Evolutionary conservation across 495 filamentous ascomycete species (phyloP).

Genomic region (Amorphotheca resinae): DNA sequence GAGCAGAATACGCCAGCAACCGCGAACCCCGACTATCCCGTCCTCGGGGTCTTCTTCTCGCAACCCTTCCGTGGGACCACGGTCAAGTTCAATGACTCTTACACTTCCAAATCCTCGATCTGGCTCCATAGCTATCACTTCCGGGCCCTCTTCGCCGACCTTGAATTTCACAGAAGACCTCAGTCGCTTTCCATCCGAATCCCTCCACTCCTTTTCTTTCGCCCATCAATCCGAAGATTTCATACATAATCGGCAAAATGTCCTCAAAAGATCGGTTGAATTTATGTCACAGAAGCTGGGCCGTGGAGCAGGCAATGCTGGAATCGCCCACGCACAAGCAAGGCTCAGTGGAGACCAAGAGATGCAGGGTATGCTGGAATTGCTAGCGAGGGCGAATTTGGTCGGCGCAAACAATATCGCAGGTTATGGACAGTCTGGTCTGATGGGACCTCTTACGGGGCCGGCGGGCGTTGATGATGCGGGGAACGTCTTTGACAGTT

Average conservation of each 20-base stretch:
- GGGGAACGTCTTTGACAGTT: constrained; percentile 70
- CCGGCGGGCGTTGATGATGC: constrained; percentile 52
- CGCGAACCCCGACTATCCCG: constrained; percentile 53
- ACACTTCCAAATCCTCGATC: constrained; percentile 29
- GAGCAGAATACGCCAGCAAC: constrained; percentile 81
- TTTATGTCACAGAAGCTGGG: constrained; percentile 94
- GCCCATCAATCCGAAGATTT: constrained; percentile 89
- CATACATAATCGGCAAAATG: constrained; percentile 82
- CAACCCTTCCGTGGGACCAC: constrained; percentile 46
- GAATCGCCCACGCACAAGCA: constrained; percentile 68
- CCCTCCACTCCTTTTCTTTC: constrained; percentile 96
- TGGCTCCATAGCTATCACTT: constrained; percentile 19
- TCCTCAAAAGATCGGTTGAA: constrained; percentile 86
- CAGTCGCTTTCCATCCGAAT: constrained; percentile 85
- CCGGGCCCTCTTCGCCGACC: constrained; percentile 50
- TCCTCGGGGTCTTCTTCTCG: constrained; percentile 43
- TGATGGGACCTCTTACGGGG: constrained; percentile 57
- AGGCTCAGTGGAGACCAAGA: constrained; percentile 72
- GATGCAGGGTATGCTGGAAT: constrained; percentile 79
- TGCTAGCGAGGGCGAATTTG: constrained; percentile 66
- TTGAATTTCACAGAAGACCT: constrained; percentile 75
- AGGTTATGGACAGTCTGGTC: constrained; percentile 29
- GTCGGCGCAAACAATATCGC: constrained; percentile 38
- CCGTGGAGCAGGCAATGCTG: constrained; percentile 51
- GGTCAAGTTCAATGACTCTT: constrained; percentile 49